A percentile compares a stretch with the other conserved stretches of the same genome.
phyloP scores from a whole-genome alignment of 768 basidiomycete species.

The Mycena belliarum region DNA sequence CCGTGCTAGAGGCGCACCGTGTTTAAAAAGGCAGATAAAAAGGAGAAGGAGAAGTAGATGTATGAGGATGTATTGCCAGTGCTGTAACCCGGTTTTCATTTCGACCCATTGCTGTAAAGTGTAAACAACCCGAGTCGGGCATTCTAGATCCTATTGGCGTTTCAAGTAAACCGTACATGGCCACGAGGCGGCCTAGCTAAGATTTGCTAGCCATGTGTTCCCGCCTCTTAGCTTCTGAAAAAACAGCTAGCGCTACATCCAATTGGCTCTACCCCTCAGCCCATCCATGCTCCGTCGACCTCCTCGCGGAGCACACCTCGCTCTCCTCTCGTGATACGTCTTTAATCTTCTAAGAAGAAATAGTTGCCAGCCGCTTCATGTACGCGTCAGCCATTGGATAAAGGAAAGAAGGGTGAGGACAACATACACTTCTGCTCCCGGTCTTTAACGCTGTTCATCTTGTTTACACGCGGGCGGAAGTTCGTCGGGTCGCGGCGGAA shows the following conservation, averaged over 20 bases:
- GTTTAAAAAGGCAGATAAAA: constrained; percentile 17
- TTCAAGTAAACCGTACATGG: too few species aligned
- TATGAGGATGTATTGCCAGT: background rate
- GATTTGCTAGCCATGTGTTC: too few species aligned
- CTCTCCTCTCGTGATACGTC: background rate
- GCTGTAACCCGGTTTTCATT: background rate
- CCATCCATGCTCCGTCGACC: background rate
- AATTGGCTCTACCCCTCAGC: background rate
- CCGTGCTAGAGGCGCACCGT: constrained; percentile 48
- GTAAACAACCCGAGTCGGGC: too few species aligned
- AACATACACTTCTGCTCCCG: constrained; percentile 79
- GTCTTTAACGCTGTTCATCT: constrained; percentile 82
- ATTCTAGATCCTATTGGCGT: too few species aligned
- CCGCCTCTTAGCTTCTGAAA: background rate
- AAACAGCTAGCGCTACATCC: constrained; percentile 20
- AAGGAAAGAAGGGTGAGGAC: background rate
- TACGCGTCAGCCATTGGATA: background rate
- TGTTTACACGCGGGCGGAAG: constrained; percentile 88
- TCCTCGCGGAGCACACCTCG: background rate
- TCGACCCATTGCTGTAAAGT: too few species aligned
- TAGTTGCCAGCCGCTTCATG: constrained; percentile 75
- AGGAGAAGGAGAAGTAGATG: background rate
- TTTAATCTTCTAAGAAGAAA: constrained; percentile 88
- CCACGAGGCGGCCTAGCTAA: too few species aligned
- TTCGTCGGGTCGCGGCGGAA: constrained; percentile 98